Evolutionary conservation across 129 eudicot genomes (phyloP).

Genomic region (Scalesia atractyloides): DNA sequence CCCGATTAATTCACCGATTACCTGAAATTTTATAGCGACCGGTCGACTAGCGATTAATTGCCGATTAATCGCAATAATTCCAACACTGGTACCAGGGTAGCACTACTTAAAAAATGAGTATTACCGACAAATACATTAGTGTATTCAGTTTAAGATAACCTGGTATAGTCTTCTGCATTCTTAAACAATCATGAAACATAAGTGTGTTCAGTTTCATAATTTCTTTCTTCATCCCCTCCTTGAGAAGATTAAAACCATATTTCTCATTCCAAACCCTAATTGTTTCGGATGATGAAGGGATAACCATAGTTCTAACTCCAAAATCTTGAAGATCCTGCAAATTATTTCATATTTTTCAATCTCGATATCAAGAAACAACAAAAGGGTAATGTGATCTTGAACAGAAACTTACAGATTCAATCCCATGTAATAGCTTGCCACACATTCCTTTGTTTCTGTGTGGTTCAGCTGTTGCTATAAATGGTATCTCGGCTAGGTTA

Average conservation of each 20-base stretch:
- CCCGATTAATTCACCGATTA: too few relatives aligned
- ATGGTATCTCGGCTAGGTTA: slow-evolving; percentile 69
- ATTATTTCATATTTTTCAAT: neutral
- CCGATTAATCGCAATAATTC: too few relatives aligned
- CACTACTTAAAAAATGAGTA: too few relatives aligned
- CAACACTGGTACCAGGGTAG: too few relatives aligned
- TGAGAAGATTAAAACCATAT: slow-evolving; percentile 42
- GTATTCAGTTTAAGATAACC: slow-evolving; percentile 4
- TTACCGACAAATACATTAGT: neutral
- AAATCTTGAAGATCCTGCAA: slow-evolving; percentile 58
- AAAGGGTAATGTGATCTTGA: neutral
- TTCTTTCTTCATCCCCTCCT: slow-evolving; percentile 26
- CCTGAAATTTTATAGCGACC: too few relatives aligned
- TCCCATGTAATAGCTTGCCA: slow-evolving; percentile 40
- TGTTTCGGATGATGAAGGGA: slow-evolving; percentile 55
- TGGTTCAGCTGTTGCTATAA: slow-evolving; percentile 51
- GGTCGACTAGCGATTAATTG: too few relatives aligned
- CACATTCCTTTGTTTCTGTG: slow-evolving; percentile 65
- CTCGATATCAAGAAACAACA: neutral
- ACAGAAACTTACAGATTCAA: slow-evolving; percentile 51
- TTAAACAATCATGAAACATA: slow-evolving; percentile 72
- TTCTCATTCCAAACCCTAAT: slow-evolving; percentile 43
- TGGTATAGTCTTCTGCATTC: slow-evolving; percentile 40
- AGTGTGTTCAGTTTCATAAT: slow-evolving; percentile 45
- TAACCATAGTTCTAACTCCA: slow-evolving; percentile 46